Base-by-base conservation (phyloP, 2,329 filamentous ascomycete genomes). In the Epichloe festucae region DNA sequence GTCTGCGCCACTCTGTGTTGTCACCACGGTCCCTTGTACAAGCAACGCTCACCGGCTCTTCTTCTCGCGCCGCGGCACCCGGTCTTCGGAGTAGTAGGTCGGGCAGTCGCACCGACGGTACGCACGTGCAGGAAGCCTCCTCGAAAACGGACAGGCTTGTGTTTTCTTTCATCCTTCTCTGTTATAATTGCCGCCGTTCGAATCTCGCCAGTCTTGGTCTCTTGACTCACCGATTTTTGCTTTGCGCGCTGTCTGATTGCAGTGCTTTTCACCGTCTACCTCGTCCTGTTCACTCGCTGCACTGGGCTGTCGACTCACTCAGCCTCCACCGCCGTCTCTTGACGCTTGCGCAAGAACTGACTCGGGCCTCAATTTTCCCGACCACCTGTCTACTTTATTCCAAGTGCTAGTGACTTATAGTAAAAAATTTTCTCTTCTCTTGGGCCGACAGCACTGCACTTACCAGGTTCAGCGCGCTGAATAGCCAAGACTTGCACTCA, bases 61-160 rank as follows among this genome's bases (percentile, higher is more conserved):
- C 10, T 46, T 41, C n/a, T 52, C 35, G 51, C 51, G 46, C 46
- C 40, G 46, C 41, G 27, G 15, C 42, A 35, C 49, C 46, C 35
- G 23, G 35, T 45, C 31, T 38, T 45, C 38, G 40, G 45, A 44
- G 31, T 15, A 44, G 15, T 11, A 52, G 39, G 40, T 39, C 46
- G 40, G 41, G 11, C 44, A 41, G 42, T 34, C 35, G 50, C 42
- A 52, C 41, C 50, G 34, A 49, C 45, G n/a, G 36, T 44, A 52
- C 50, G 46, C 50, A 45, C 46, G 40, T 52, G 50, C 46, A 34
- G 15, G 27, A 35, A 44, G 40, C 31, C 19, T 38, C 36, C 27
- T 42, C 17, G 48, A 38, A 49, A 35, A 34, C 44, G 27, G 31
- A 46, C n/a, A 35, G 31, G 11, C 34, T 40, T 3, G 36, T 3